Conservation (phyloP, 495 filamentous ascomycete species). For the Jackrogersella multiformis region DNA sequence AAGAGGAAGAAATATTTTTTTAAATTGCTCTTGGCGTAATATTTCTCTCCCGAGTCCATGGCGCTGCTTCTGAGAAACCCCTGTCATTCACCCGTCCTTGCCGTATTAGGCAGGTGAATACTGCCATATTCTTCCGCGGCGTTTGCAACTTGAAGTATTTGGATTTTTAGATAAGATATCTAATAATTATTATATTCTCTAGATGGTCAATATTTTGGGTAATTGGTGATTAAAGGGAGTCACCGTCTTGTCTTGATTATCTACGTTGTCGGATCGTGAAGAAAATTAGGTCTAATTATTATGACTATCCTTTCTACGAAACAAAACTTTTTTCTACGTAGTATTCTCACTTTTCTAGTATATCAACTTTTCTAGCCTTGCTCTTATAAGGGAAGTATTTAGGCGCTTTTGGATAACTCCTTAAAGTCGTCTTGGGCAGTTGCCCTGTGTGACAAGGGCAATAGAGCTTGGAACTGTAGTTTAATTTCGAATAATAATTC, state of each 20-base stretch:
- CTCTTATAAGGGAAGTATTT: constrained; percentile 39
- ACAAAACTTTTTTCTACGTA: neutral
- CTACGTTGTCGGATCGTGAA: neutral
- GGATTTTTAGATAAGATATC: neutral
- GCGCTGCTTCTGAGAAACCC: constrained; percentile 11
- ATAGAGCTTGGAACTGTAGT: too few relatives aligned
- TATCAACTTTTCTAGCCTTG: neutral
- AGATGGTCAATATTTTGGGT: too few relatives aligned
- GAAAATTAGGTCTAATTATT: neutral
- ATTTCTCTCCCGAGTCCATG: constrained; percentile 19
- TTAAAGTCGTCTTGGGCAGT: neutral
- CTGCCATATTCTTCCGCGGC: neutral
- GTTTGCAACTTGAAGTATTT: neutral
- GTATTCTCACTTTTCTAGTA: neutral
- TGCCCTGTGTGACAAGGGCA: too few relatives aligned
- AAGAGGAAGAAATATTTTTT: neutral
- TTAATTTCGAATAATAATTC: too few relatives aligned
- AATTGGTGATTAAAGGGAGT: too few relatives aligned
- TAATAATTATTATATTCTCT: neutral
- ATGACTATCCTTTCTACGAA: neutral
- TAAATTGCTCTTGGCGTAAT: constrained; percentile 5
- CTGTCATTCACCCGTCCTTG: constrained; percentile 11
- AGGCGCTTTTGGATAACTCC: constrained; percentile 9
- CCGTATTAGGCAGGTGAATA: constrained; percentile 28
- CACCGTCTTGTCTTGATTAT: too few relatives aligned